phyloP scores from a whole-genome alignment of 495 filamentous ascomycete species.

The Xylaria castorea region DNA sequence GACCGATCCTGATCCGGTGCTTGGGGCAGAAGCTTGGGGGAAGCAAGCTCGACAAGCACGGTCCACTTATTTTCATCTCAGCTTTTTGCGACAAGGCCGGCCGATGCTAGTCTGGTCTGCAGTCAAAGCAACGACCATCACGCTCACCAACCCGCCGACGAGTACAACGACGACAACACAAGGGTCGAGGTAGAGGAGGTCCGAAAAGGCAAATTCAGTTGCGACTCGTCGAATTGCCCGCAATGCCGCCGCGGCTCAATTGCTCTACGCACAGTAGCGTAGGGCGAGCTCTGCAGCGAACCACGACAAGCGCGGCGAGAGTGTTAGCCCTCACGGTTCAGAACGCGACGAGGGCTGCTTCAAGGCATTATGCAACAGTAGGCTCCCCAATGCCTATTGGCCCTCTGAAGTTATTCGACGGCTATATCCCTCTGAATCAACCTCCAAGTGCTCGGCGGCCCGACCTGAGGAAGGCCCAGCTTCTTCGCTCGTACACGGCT shows the following conservation, averaged over 20 bases:
- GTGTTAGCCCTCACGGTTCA: constrained; percentile 28
- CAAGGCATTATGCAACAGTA: constrained; percentile 47
- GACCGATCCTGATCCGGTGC: neutral
- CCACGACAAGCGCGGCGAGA: constrained; percentile 25
- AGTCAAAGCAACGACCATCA: neutral
- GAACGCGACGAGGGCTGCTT: constrained; percentile 28
- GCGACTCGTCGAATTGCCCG: neutral
- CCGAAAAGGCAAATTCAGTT: neutral
- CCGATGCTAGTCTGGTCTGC: neutral
- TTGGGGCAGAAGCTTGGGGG: no score
- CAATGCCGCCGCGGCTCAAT: constrained; percentile 37
- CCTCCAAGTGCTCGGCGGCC: constrained; percentile 87
- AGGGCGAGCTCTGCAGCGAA: constrained; percentile 33
- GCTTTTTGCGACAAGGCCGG: constrained; percentile 9
- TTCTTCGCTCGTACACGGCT: constrained; percentile 91
- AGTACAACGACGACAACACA: neutral
- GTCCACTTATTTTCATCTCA: constrained; percentile 23
- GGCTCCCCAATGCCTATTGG: constrained; percentile 53
- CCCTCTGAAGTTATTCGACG: constrained; percentile 57
- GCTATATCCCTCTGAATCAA: constrained; percentile 72
- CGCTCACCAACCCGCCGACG: neutral
- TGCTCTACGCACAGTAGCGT: constrained; percentile 36
- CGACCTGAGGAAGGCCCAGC: constrained; percentile 90
- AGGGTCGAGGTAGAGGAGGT: constrained; percentile 14
- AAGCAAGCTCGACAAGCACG: neutral